Conservation (phyloP, 164 flowering plant genomes). For the Macadamia integrifolia region DNA sequence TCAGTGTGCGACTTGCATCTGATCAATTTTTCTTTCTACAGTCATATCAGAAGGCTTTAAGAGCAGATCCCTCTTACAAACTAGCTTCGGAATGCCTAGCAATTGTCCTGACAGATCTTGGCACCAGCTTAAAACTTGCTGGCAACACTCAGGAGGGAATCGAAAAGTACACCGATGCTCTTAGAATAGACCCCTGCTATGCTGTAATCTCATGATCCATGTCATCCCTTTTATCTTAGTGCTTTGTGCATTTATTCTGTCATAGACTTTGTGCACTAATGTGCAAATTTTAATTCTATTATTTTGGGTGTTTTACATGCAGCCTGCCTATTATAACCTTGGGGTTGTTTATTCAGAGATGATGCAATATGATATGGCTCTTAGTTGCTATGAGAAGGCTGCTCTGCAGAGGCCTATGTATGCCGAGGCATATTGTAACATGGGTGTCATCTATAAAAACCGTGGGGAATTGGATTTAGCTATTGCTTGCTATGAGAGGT, state of each 20-base stretch:
- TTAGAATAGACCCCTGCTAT: conserved; percentile 85
- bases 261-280: background rate
- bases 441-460: conserved; percentile 97
- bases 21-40: conserved; percentile 26
- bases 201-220: conserved; percentile 59
- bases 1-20: background rate
- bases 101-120: conserved; percentile 91
- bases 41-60: conserved; percentile 90
- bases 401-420: conserved; percentile 95
- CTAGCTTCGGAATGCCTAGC: conserved; percentile 96
- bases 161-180: conserved; percentile 91
- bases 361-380: conserved; percentile 95
- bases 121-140: conserved; percentile 96
- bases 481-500: conserved; percentile 99
- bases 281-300: conserved; percentile 6
- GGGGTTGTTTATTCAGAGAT: conserved; percentile 98
- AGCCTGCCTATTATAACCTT: conserved; percentile 99
- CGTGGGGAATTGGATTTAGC: conserved; percentile 92
- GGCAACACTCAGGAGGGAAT: conserved; percentile 96
- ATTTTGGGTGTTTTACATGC: conserved; percentile 25
- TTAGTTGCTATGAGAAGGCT: conserved; percentile 93
- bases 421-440: conserved; percentile 99
- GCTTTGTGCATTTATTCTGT: background rate
- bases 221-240: background rate
- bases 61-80: conserved; percentile 77